Conservation (phyloP, 169 alveolate genomes). For the Plasmodium chabaudi region DNA sequence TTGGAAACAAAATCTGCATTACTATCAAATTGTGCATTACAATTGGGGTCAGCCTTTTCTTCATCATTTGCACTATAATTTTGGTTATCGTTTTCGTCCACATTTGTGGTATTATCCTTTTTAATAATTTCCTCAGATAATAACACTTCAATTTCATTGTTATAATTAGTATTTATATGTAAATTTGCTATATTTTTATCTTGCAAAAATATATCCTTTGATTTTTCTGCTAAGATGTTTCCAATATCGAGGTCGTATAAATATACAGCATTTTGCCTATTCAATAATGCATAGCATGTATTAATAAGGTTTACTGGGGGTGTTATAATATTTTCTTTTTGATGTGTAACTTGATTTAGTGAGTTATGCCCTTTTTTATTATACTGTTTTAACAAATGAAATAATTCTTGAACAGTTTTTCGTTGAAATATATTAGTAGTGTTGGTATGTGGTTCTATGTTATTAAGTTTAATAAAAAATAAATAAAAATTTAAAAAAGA, state of each 20-base stretch:
- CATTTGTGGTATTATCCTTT: background rate
- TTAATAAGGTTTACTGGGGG: background rate
- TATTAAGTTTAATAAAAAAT: slow-evolving; percentile 50
- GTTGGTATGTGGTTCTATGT: background rate
- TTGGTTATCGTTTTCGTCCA: background rate
- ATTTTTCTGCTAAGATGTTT: slow-evolving; percentile 19
- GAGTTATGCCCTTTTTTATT: slow-evolving; percentile 1
- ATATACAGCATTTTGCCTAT: slow-evolving; percentile 6
- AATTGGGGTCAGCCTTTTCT: background rate
- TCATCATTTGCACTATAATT: background rate
- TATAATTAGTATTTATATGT: slow-evolving; percentile 33
- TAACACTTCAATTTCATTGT: slow-evolving; percentile 55
- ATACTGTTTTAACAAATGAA: slow-evolving; percentile 2
- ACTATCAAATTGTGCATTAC: background rate
- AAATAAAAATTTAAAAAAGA: slow-evolving; percentile 66
- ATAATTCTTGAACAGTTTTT: slow-evolving; percentile 42
- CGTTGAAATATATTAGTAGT: slow-evolving; percentile 4
- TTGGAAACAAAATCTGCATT: background rate
- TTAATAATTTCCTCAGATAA: slow-evolving; percentile 12
- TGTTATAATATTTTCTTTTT: background rate
- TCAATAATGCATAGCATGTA: slow-evolving; percentile 41
- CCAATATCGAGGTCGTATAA: slow-evolving; percentile 25
- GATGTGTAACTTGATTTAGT: background rate
- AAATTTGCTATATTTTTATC: slow-evolving; percentile 16
- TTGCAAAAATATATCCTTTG: slow-evolving; percentile 2